A percentile compares a stretch with the other conserved stretches of the same genome.
phyloP scores from a whole-genome alignment of 306 rosid species.

The Malus sylvestris region DNA sequence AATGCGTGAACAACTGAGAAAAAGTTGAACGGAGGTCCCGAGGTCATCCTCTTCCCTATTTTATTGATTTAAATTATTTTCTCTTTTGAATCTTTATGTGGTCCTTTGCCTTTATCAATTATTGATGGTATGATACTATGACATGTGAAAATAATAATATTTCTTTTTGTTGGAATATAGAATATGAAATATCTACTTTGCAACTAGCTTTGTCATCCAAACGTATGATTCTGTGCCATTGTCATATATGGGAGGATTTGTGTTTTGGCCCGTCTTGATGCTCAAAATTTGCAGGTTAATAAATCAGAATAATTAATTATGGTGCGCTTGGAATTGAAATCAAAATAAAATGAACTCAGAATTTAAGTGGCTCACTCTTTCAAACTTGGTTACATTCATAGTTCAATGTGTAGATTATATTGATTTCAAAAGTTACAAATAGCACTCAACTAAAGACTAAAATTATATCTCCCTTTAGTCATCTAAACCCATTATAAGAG shows the following conservation, averaged over 20 bases:
- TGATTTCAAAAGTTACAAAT: no score
- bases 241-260: background rate
- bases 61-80: background rate
- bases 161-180: background rate
- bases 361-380: no score
- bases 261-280: background rate
- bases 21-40: background rate
- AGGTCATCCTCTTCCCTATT: background rate
- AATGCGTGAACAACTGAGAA: background rate
- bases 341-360: no score
- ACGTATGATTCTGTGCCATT: background rate
- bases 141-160: background rate
- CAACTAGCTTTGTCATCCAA: background rate
- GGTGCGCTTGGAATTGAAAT: no score
- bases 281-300: no score
- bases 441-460: no score
- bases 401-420: no score
- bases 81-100: background rate
- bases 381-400: no score
- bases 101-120: conserved; percentile 6
- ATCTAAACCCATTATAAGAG: no score
- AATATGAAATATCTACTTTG: background rate
- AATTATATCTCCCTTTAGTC: no score
- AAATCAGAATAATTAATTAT: no score
- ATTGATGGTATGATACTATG: conserved; percentile 16